Conservation (phyloP, 768 basidiomycete genomes). For the Suillus subluteus region DNA sequence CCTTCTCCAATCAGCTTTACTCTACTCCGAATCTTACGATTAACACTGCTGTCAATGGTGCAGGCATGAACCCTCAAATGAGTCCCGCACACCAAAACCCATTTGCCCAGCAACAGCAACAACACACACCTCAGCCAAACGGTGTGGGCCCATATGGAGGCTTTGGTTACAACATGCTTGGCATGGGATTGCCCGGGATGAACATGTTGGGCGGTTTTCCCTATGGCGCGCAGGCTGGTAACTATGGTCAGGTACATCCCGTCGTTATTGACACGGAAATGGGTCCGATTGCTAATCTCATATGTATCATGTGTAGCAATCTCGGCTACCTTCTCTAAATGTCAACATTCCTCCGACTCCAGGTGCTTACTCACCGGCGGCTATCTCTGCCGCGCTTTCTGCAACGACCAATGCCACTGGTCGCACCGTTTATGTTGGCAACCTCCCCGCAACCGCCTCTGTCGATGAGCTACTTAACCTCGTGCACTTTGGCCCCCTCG, state of each 20-base stretch:
- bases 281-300: conserved; percentile 2
- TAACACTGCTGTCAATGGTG: conserved; percentile 57
- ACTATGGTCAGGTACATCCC: conserved; percentile 61
- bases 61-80: conserved; percentile 59
- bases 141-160: conserved; percentile 59
- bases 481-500: conserved; percentile 96
- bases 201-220: conserved; percentile 74
- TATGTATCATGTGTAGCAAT: conserved; percentile 33
- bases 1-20: conserved; percentile 66
- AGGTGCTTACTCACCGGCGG: conserved; percentile 78
- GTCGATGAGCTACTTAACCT: conserved; percentile 98
- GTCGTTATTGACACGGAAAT: conserved; percentile 2
- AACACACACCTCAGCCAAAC: conserved; percentile 46
- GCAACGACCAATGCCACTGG: conserved; percentile 62
- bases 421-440: conserved; percentile 96
- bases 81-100: conserved; percentile 64
- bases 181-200: conserved; percentile 79
- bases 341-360: conserved; percentile 72
- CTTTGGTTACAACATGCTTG: conserved; percentile 75
- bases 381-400: conserved; percentile 72
- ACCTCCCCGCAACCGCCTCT: conserved; percentile 91
- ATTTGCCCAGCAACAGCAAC: conserved; percentile 47
- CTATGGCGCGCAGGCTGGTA: conserved; percentile 71
- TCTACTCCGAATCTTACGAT: conserved; percentile 72
- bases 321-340: conserved; percentile 65